Conservation (phyloP, 257 asterid species). For the Ligustrum vulgare region DNA sequence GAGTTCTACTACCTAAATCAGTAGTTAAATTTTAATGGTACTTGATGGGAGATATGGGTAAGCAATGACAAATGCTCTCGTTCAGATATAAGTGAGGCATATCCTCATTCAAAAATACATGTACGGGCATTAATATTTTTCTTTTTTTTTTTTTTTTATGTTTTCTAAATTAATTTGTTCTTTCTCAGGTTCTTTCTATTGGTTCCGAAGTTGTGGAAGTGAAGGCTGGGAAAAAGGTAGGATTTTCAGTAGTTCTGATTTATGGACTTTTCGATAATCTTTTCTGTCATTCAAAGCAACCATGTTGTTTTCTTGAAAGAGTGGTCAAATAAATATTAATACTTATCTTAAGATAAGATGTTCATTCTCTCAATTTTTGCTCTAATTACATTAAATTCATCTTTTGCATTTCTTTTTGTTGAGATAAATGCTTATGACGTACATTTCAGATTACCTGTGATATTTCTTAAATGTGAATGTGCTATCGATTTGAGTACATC, state of each 20-base stretch:
- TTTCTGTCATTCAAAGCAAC: background rate
- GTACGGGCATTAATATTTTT: background rate
- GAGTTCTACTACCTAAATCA: slow-evolving; percentile 67
- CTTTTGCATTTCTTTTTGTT: no score
- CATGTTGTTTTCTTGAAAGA: background rate
- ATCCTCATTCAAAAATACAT: background rate
- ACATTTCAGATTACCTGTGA: no score
- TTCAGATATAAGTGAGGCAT: no score
- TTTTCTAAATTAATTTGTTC: background rate
- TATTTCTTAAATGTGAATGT: no score
- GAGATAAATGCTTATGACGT: no score
- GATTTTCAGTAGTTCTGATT: background rate
- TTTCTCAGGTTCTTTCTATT: slow-evolving; percentile 62
- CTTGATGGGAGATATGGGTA: no score
- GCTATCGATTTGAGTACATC: no score
- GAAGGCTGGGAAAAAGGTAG: slow-evolving; percentile 76
- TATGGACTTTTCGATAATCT: background rate
- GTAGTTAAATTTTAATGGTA: no score
- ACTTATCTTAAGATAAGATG: no score
- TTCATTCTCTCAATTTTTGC: no score
- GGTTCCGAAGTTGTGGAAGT: slow-evolving; percentile 70
- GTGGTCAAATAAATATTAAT: background rate
- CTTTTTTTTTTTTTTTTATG: background rate
- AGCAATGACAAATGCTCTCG: no score
- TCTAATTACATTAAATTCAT: no score